These are phyloP conservation scores for Durusdinium trenchii DNA, from an alignment of 73 alveolate species.

Conservation along the genomic window DNA sequence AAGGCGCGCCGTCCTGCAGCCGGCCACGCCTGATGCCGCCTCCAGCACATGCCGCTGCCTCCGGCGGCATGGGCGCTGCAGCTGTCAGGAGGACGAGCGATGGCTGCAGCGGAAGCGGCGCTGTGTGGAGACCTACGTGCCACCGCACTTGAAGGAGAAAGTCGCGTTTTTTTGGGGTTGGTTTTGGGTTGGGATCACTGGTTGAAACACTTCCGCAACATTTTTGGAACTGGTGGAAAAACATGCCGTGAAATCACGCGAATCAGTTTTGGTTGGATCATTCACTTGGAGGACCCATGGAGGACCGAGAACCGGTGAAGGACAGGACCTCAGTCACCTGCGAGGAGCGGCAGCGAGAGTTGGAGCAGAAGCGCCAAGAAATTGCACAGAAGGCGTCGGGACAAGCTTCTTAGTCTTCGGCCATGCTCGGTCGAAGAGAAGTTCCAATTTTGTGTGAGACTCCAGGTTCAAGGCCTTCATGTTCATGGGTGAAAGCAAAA, in stretches of 20 bases:
- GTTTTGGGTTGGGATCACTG: neutral
- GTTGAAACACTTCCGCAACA: neutral
- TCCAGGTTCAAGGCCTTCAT: too few relatives aligned
- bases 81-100: slow-evolving; percentile 45
- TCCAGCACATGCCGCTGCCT: slow-evolving; percentile 47
- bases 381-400: neutral
- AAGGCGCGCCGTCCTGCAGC: slow-evolving; percentile 49
- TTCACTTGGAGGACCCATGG: too few relatives aligned
- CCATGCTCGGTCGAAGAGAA: too few relatives aligned
- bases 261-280: too few relatives aligned
- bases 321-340: neutral
- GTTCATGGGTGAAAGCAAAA: too few relatives aligned
- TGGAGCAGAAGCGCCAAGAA: slow-evolving; percentile 69
- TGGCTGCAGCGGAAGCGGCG: slow-evolving; percentile 78
- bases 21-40: neutral
- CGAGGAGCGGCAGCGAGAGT: slow-evolving; percentile 43
- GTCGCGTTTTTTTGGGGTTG: neutral
- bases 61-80: slow-evolving; percentile 81
- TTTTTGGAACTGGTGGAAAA: too few relatives aligned
- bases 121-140: slow-evolving; percentile 50
- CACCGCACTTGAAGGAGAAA: slow-evolving; percentile 28
- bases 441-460: too few relatives aligned
- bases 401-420: too few relatives aligned
- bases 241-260: too few relatives aligned
- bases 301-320: too few relatives aligned